phyloP scores from a whole-genome alignment of 2,329 filamentous ascomycete species.

The Colletotrichum sp. region DNA sequence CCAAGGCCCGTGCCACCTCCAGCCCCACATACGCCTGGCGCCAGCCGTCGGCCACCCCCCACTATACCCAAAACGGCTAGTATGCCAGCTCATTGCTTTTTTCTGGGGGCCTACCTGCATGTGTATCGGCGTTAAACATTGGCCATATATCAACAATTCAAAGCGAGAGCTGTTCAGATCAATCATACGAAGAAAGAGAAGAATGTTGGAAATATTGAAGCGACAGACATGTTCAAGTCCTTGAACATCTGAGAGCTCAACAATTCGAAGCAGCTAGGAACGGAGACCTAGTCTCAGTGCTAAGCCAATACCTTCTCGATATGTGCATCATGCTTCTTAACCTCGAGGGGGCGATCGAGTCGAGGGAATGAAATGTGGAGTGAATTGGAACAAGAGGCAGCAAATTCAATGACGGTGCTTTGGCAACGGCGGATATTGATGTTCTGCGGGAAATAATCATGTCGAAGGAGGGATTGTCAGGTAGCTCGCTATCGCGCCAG shows the following conservation, averaged over 20 bases:
- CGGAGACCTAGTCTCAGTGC: not conserved
- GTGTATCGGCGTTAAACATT: not conserved
- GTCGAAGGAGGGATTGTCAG: not conserved
- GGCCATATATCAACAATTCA: not conserved
- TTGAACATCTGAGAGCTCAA: not conserved
- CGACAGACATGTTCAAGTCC: not conserved
- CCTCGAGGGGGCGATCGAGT: not conserved
- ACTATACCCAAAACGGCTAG: too few relatives aligned
- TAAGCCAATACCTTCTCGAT: not conserved
- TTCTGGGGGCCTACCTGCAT: too few relatives aligned
- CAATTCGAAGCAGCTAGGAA: not conserved
- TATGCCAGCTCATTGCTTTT: too few relatives aligned
- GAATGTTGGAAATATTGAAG: rapidly evolving
- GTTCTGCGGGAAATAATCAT: not conserved
- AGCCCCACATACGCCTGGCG: too few relatives aligned
- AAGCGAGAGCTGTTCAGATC: not conserved
- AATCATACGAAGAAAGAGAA: not conserved
- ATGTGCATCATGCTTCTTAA: not conserved
- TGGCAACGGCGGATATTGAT: not conserved
- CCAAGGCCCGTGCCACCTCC: too few relatives aligned
- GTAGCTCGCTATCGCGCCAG: not conserved
- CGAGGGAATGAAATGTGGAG: not conserved
- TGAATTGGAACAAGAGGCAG: not conserved
- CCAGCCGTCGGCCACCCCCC: too few relatives aligned
- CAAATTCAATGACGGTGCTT: not conserved